Conservation (phyloP, 2,329 filamentous ascomycete species). For the Fusarium xylarioides region DNA sequence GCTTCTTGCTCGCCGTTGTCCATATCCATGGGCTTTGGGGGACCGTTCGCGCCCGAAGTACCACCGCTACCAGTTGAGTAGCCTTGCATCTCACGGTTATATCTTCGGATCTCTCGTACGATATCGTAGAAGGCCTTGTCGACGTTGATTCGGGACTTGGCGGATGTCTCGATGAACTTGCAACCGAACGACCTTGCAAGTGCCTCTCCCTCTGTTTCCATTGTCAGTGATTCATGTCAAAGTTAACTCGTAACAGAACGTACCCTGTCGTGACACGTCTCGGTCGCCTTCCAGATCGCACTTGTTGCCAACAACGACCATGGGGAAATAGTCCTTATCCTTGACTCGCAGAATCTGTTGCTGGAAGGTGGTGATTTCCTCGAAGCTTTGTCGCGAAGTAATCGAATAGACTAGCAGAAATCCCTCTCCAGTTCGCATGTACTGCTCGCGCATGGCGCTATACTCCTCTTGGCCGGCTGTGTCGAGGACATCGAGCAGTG, state of each 20-base stretch:
- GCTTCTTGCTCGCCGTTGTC: constrained; percentile 72
- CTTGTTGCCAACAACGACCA: constrained; percentile 99
- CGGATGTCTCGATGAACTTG: constrained; percentile 99
- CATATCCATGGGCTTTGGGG: constrained; percentile 80
- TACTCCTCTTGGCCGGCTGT: constrained; percentile 99
- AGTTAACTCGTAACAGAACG: constrained; percentile 39
- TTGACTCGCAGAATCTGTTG: constrained; percentile 98
- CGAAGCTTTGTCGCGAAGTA: constrained; percentile 95
- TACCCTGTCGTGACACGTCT: constrained; percentile 92
- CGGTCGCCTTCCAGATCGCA: constrained; percentile 96
- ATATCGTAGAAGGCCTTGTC: constrained; percentile 99
- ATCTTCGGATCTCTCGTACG: constrained; percentile 95
- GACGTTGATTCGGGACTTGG: constrained; percentile 97
- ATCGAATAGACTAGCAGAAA: constrained; percentile 99
- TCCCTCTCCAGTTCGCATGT: constrained; percentile 98
- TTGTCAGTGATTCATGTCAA: constrained; percentile 26
- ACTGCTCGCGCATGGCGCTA: constrained; percentile 98
- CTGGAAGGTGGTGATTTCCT: constrained; percentile 98
- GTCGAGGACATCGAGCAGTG: constrained; percentile 96
- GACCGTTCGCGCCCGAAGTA: constrained; percentile 68
- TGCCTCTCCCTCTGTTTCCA: constrained; percentile 80
- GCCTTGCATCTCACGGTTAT: constrained; percentile 97
- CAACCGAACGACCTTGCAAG: constrained; percentile 89
- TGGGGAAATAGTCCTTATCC: constrained; percentile 99
- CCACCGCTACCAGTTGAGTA: constrained; percentile 77